These are phyloP conservation scores for Silybum marianum DNA, from an alignment of 129 eudicot species.

Conservation along the genomic window DNA sequence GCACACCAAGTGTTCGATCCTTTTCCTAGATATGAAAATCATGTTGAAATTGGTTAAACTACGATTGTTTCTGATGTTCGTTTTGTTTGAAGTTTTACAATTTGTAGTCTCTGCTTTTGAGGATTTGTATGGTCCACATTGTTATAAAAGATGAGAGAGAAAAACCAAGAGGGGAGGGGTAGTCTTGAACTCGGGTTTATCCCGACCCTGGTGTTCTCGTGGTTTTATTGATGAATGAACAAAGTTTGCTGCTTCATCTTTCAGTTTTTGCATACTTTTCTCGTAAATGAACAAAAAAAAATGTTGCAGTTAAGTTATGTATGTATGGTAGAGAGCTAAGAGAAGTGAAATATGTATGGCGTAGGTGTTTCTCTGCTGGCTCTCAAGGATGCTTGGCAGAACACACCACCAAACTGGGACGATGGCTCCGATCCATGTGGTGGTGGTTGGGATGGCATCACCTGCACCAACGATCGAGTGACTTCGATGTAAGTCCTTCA, in stretches of 20 bases:
- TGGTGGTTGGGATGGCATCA: slow-evolving; percentile 65
- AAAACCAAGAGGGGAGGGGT: background rate
- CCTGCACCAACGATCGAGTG: slow-evolving; percentile 55
- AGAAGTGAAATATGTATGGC: background rate
- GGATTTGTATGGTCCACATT: background rate
- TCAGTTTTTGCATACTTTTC: background rate
- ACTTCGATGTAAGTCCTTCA: slow-evolving; percentile 47
- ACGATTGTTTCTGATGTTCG: background rate
- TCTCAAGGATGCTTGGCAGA: slow-evolving; percentile 52
- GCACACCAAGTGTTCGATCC: background rate
- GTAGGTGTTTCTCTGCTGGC: slow-evolving; percentile 48
- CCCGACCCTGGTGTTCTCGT: too few relatives aligned
- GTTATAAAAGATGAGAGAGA: background rate
- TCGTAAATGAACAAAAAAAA: background rate
- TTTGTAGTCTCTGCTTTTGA: background rate
- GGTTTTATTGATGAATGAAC: background rate
- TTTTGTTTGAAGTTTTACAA: background rate
- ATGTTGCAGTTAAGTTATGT: background rate
- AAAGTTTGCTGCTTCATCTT: background rate
- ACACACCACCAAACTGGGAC: slow-evolving; percentile 63
- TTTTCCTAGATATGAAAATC: background rate
- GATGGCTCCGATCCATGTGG: slow-evolving; percentile 58
- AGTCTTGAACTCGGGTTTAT: too few relatives aligned
- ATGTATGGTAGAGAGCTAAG: background rate
- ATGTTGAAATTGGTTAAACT: background rate